Base-by-base conservation (phyloP, 192 early-diverging fungal species). In the Phlyctochytrium planicorne region DNA sequence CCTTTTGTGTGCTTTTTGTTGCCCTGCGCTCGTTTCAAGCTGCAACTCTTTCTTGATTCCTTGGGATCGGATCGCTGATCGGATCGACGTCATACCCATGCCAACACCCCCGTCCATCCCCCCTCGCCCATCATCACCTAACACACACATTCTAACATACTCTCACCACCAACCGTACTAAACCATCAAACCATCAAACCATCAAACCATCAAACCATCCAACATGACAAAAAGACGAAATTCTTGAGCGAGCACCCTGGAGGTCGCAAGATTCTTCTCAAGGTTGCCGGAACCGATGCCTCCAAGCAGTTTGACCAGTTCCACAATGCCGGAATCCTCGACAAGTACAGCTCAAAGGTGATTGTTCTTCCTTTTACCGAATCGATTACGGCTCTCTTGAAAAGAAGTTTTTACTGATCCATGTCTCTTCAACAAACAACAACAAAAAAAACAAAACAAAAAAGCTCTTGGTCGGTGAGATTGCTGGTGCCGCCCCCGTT, bases 251-350 rank as follows among this genome's bases (percentile, higher is more conserved):
- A 75, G 20, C 75, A 77, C 57, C 74, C 75, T 14, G 75, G 72
- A 37, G 72, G 67, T 6, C 68, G 69, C 68, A 89, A 90, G 75
- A 79, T 91, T 50, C 78, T 91, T 27, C 66, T 90, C 31, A 87
- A 71, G 62, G 87, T 86, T 27, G 89, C 90, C 25, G 92, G 92
- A 52, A 80, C 77, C 17, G 92, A 94, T 76, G 92, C 92, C 30
- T 78, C 89, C 29, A 91, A 91, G 77, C 90, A 93, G 77, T 94
- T 93, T 68, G 88, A 91, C 73, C 81, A 90, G 68, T 94, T 94
- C 81, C 92, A 94, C 76, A 88, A 87, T 66, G 67, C 79, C 31
- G 69, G 74, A 52, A 72, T 91, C 36, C 75, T 93, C 24, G 83
- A 83, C 27, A 87, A 91, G 68, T 87, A 79, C 37, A 82, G 84